Base-by-base conservation (phyloP, 2,329 filamentous ascomycete species). In the Penicillium rolfsii region DNA sequence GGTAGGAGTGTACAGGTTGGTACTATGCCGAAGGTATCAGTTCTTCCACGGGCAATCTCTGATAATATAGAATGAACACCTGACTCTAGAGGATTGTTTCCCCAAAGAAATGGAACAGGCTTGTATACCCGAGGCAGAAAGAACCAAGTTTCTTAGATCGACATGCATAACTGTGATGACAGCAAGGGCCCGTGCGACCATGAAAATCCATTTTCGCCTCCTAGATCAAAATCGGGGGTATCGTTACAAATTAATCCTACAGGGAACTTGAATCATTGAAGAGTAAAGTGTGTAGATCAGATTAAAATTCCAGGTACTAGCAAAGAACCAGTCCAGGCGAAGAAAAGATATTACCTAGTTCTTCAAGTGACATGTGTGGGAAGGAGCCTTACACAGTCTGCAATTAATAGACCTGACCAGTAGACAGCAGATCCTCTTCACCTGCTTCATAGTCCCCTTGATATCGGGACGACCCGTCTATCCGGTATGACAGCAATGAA, bases 241-340 rank as follows among this genome's bases (percentile, higher is more conserved):
- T 16, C 12, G 12, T 12, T 50, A 35, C 48, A 22, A 22, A 19
- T 52, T 7, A n/a, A 2, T 24, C 22, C 22, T 53, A 53, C 50
- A n/a, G 5, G 4, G 48, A 5, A 11, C 30, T 33, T 16, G n/a
- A 38, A 4, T 36, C 14, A 28, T 8, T 52, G 49, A 40, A 53
- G 36, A 40, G 22, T 40, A 24, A 40, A 26, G 22, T 26, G 45
- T 36, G 24, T 61, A 48, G 54, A 60, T 62, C 57, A 52, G 53
- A 58, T 59, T 66, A 33, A 53, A 57, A 3, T 35, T 63, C 33
- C 55, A 53, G 33, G 36, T 52, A 49, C 49, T 50, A 63, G 63
- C 60, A 54, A 59, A 59, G 36, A 48, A 52, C 53, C 46, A 26
- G 43, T n/a, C 28, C 22, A 40, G 19, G 22, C 22, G 19, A 33